Conservation (phyloP, 495 filamentous ascomycete genomes). For the Penicillium malachiteum region DNA sequence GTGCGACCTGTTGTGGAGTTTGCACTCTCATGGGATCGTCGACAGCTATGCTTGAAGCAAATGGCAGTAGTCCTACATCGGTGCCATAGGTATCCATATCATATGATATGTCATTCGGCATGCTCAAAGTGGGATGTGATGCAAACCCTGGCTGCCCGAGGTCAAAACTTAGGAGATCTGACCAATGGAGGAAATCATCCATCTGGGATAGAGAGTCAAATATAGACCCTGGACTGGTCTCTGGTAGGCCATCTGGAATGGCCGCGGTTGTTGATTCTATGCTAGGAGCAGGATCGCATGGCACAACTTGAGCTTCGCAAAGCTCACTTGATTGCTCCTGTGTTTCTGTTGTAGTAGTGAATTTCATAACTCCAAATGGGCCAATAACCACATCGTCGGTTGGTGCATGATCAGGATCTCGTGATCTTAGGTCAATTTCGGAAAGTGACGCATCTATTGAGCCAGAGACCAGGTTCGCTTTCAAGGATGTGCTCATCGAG, state of each 20-base stretch:
- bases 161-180: conserved; percentile 31
- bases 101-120: conserved; percentile 18
- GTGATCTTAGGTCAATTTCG: conserved; percentile 29
- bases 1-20: conserved; percentile 11
- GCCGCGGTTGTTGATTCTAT: not conserved
- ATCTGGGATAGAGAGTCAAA: conserved; percentile 30
- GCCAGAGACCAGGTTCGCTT: conserved; percentile 24
- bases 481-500: conserved; percentile 32
- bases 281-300: not conserved
- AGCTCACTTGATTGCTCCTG: not conserved
- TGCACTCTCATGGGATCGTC: conserved; percentile 5
- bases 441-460: conserved; percentile 35
- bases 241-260: conserved; percentile 8
- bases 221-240: conserved; percentile 17
- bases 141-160: conserved; percentile 21
- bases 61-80: conserved; percentile 6
- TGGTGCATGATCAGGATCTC: conserved; percentile 19
- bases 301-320: not conserved
- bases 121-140: conserved; percentile 15
- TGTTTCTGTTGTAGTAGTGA: conserved; percentile 9
- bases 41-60: not conserved
- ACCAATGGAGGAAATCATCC: conserved; percentile 38
- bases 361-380: conserved; percentile 33
- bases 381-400: conserved; percentile 31
- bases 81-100: conserved; percentile 13